Conservation (phyloP, 495 filamentous ascomycete genomes). For the Xanthoparmelia taractica region DNA sequence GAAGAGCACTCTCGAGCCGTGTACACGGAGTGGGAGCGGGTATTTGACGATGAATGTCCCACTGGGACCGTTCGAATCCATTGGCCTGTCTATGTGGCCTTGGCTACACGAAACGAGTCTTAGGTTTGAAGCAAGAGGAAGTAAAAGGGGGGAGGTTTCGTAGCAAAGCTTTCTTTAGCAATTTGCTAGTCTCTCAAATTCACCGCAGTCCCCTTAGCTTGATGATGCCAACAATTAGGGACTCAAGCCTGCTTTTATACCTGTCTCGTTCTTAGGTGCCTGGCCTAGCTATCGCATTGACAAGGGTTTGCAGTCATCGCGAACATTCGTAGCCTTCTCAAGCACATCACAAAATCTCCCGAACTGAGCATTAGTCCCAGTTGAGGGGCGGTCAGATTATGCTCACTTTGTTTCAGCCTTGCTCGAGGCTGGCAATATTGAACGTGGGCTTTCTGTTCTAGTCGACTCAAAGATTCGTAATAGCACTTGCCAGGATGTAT, state of each 20-base stretch:
- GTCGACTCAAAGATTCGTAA: slow-evolving; percentile 2
- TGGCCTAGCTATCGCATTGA: slow-evolving; percentile 4
- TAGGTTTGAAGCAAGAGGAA: slow-evolving; percentile 1
- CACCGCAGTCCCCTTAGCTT: slow-evolving; percentile 4
- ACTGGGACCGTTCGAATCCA: slow-evolving; percentile 8
- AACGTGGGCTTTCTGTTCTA: background rate
- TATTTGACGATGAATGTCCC: slow-evolving; percentile 8
- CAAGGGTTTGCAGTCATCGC: slow-evolving; percentile 5
- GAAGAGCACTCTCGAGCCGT: slow-evolving; percentile 4
- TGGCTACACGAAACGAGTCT: slow-evolving; percentile 9
- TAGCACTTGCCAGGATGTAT: slow-evolving; percentile 5
- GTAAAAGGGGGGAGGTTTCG: background rate
- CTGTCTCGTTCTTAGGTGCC: slow-evolving; percentile 3
- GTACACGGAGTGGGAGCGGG: slow-evolving; percentile 6
- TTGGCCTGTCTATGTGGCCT: slow-evolving; percentile 10
- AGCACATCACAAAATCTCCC: background rate
- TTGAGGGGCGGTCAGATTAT: slow-evolving; percentile 2
- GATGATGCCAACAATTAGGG: background rate
- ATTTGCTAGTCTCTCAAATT: slow-evolving; percentile 3
- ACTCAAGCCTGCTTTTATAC: background rate
- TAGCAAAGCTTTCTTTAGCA: slow-evolving; percentile 5
- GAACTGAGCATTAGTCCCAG: slow-evolving; percentile 6
- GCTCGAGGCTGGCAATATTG: background rate
- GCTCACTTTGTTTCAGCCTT: slow-evolving; percentile 2
- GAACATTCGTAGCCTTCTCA: slow-evolving; percentile 6